These are phyloP conservation scores for Collybia mongolica DNA, from an alignment of 768 basidiomycete genomes.

Conservation along the genomic window DNA sequence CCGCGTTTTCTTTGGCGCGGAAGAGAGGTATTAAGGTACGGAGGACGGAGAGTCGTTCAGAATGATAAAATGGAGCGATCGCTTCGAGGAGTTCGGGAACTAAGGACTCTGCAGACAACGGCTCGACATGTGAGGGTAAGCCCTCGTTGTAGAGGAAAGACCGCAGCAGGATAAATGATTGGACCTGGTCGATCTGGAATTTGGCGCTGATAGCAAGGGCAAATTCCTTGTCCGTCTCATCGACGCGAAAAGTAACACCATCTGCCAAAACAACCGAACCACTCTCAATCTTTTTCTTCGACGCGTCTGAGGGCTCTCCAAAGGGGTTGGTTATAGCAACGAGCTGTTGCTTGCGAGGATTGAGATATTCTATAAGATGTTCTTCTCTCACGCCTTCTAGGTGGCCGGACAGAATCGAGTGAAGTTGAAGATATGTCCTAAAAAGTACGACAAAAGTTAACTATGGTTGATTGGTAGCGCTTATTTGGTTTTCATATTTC, in stretches of 20 bases:
- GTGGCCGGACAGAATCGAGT: constrained; percentile 55
- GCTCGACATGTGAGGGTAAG: constrained; percentile 47
- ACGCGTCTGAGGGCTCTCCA: constrained; percentile 65
- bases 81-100: constrained; percentile 62
- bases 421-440: constrained; percentile 68
- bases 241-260: constrained; percentile 59
- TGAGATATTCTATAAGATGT: constrained; percentile 58
- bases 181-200: constrained; percentile 78
- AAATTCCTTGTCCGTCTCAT: constrained; percentile 69
- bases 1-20: constrained; percentile 60
- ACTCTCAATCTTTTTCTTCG: constrained; percentile 63
- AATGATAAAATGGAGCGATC: constrained; percentile 79
- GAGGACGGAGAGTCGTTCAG: constrained; percentile 71
- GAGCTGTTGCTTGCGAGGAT: constrained; percentile 56
- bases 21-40: constrained; percentile 75
- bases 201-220: constrained; percentile 68
- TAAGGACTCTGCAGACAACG: constrained; percentile 40
- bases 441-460: background rate
- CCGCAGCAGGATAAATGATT: constrained; percentile 71
- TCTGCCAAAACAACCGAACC: constrained; percentile 71
- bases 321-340: constrained; percentile 62
- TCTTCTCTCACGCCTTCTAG: constrained; percentile 58
- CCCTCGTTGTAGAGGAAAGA: constrained; percentile 81
- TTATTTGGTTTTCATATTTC: background rate
- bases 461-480: background rate